phyloP scores from a whole-genome alignment of 495 filamentous ascomycete species.

The Melanomma pulvis-pyrius region DNA sequence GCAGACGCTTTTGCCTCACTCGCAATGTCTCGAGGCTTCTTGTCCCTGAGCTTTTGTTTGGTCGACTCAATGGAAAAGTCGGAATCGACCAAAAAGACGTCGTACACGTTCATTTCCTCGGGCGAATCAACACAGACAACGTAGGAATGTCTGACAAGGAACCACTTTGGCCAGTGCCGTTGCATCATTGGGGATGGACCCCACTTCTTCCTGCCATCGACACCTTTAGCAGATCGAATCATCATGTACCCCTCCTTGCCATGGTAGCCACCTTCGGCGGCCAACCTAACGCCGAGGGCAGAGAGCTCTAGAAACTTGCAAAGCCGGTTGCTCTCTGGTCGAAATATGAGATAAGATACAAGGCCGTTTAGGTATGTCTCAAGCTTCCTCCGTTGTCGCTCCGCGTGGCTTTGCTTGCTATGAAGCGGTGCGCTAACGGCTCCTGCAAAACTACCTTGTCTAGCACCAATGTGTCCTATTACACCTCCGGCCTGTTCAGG shows the following conservation, averaged over 20 bases:
- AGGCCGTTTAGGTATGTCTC: constrained; percentile 93
- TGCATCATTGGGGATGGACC: constrained; percentile 73
- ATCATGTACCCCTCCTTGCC: constrained; percentile 95
- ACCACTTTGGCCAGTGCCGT: constrained; percentile 92
- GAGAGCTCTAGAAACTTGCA: constrained; percentile 97
- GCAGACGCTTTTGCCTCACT: constrained; percentile 65
- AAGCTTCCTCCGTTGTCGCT: constrained; percentile 80
- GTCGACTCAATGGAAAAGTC: constrained; percentile 78
- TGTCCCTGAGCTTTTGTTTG: constrained; percentile 58
- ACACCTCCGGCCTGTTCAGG: constrained; percentile 45
- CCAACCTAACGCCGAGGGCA: constrained; percentile 89
- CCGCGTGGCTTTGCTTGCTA: constrained; percentile 60
- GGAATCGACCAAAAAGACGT: constrained; percentile 92
- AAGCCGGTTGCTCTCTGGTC: constrained; percentile 90
- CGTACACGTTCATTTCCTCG: constrained; percentile 98
- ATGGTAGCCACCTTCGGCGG: constrained; percentile 94
- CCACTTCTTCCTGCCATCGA: constrained; percentile 82
- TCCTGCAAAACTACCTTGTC: constrained; percentile 49
- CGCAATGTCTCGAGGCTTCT: constrained; percentile 55
- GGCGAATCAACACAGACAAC: constrained; percentile 97
- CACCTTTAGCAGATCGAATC: constrained; percentile 86
- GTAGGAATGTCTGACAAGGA: constrained; percentile 95
- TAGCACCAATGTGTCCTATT: constrained; percentile 47
- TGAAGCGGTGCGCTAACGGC: constrained; percentile 34
- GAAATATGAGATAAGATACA: constrained; percentile 93